Conservation (phyloP, 1,284 basidiomycete genomes). For the Omphalotus olearius region DNA sequence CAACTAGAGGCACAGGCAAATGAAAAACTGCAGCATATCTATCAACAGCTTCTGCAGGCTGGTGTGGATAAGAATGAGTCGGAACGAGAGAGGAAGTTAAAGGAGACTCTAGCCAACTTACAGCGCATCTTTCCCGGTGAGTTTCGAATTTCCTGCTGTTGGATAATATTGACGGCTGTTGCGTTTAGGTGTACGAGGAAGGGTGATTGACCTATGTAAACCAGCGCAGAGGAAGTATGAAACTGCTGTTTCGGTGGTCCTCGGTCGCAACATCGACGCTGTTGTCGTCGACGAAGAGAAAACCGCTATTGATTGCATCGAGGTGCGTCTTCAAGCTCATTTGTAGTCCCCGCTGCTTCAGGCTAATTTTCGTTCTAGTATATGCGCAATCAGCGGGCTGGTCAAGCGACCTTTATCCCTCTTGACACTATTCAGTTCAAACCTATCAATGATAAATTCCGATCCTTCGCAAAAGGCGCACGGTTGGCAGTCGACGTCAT, state of each 20-base stretch:
- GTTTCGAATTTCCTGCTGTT: slow-evolving; percentile 9
- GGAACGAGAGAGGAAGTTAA: slow-evolving; percentile 80
- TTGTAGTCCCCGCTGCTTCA: not conserved
- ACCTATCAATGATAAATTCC: slow-evolving; percentile 91
- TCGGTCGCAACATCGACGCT: slow-evolving; percentile 94
- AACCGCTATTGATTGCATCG: slow-evolving; percentile 96
- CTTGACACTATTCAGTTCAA: slow-evolving; percentile 95
- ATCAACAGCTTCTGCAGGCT: slow-evolving; percentile 84
- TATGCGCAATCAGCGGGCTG: slow-evolving; percentile 90
- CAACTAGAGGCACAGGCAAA: slow-evolving; percentile 87
- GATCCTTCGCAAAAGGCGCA: slow-evolving; percentile 88
- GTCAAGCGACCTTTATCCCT: slow-evolving; percentile 96
- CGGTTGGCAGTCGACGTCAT: slow-evolving; percentile 94
- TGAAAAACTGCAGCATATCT: slow-evolving; percentile 83
- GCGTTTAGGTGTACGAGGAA: slow-evolving; percentile 76
- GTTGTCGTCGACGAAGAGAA: slow-evolving; percentile 96
- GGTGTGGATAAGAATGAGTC: slow-evolving; percentile 84
- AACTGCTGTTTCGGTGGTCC: slow-evolving; percentile 88
- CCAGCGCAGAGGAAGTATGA: slow-evolving; percentile 93
- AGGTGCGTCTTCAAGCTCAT: slow-evolving; percentile 42
- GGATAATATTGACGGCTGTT: not conserved
- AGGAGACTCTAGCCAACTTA: slow-evolving; percentile 81
- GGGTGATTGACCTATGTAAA: slow-evolving; percentile 90
- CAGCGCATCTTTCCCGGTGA: slow-evolving; percentile 85
- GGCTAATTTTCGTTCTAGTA: slow-evolving; percentile 51